phyloP scores from a whole-genome alignment of 306 rosid species.

The Vachellia collinsii region DNA sequence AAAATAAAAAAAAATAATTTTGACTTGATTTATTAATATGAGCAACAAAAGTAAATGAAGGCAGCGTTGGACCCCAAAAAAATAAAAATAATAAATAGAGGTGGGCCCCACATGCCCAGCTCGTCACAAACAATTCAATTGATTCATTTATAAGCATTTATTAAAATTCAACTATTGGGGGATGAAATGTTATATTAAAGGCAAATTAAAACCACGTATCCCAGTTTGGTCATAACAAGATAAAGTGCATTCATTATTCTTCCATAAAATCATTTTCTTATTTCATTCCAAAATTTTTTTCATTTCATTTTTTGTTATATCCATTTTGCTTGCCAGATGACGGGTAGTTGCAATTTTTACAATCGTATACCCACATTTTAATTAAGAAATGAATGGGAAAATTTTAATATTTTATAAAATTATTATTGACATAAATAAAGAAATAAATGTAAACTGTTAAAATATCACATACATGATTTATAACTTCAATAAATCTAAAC shows the following conservation, averaged over 20 bases:
- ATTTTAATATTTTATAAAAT: no score
- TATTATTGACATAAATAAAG: no score
- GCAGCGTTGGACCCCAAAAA: neutral
- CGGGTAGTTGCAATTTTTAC: neutral
- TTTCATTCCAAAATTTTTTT: no score
- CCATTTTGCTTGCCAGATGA: neutral
- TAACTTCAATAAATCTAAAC: no score
- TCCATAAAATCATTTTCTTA: neutral
- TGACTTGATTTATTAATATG: no score
- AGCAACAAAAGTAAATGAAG: neutral
- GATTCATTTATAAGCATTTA: neutral
- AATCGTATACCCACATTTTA: no score
- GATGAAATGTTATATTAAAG: neutral
- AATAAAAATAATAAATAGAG: neutral
- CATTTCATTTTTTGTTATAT: no score
- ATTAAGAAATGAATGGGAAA: no score
- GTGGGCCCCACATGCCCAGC: neutral
- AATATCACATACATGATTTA: no score
- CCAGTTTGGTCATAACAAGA: neutral
- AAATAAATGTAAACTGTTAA: no score
- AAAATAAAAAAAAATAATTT: no score
- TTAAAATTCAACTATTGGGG: neutral
- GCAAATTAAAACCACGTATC: neutral
- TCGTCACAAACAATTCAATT: neutral
- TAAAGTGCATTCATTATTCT: neutral